These are phyloP conservation scores for Acacia confusa DNA, from an alignment of 306 rosid species.

Conservation along the genomic window DNA sequence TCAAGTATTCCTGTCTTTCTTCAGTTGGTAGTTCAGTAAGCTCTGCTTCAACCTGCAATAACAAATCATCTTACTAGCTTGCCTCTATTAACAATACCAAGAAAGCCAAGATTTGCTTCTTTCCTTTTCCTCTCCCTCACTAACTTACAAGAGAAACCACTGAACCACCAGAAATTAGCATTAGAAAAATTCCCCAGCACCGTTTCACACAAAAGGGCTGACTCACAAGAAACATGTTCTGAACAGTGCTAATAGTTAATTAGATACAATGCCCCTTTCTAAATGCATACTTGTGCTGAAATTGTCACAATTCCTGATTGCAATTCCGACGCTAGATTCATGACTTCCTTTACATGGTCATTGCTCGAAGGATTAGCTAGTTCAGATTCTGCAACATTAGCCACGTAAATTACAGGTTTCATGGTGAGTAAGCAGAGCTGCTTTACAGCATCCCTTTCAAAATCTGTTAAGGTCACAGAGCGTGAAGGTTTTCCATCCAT, in stretches of 20 bases:
- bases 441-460: slow-evolving; percentile 73
- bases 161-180: slow-evolving; percentile 17
- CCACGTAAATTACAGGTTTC: slow-evolving; percentile 88
- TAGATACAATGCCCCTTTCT: background rate
- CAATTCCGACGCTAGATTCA: slow-evolving; percentile 68
- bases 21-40: slow-evolving; percentile 81
- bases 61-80: slow-evolving; percentile 28
- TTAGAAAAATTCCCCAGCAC: background rate
- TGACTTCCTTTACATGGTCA: slow-evolving; percentile 63
- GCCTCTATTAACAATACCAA: slow-evolving; percentile 16
- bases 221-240: background rate
- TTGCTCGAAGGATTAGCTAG: slow-evolving; percentile 72
- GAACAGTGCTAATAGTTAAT: background rate
- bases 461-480: slow-evolving; percentile 78
- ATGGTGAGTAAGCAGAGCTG: slow-evolving; percentile 90
- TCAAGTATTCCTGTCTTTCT: slow-evolving; percentile 85
- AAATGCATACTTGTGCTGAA: slow-evolving; percentile 81
- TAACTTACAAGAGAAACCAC: slow-evolving; percentile 15
- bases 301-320: slow-evolving; percentile 82
- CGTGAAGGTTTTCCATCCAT: slow-evolving; percentile 97
- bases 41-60: slow-evolving; percentile 92
- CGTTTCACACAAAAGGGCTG: slow-evolving; percentile 7
- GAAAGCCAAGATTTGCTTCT: background rate
- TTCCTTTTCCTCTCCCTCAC: background rate
- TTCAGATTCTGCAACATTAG: slow-evolving; percentile 94